Conservation (phyloP, 2,329 filamentous ascomycete species). For the Aspergillus hortae region DNA sequence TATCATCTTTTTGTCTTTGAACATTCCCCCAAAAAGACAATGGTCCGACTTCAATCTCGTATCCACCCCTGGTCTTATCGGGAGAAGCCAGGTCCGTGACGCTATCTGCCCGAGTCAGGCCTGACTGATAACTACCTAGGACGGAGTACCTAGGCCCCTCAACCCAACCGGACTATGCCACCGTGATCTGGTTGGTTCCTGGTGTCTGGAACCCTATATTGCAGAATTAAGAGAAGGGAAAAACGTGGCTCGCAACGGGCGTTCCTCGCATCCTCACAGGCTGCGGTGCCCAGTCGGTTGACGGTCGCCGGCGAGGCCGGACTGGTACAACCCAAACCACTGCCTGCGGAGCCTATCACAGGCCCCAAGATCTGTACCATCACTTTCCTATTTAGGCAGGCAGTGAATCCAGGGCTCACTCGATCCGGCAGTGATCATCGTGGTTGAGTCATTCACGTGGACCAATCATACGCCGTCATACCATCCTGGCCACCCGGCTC, state of each 20-base stretch:
- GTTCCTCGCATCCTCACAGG: not conserved
- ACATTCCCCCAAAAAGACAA: too few relatives aligned
- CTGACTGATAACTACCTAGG: not conserved
- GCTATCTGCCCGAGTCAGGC: too few relatives aligned
- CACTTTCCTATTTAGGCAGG: constrained; percentile 8
- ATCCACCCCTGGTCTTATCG: not conserved
- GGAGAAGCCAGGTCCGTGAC: too few relatives aligned
- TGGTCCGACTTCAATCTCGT: not conserved
- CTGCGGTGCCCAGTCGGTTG: not conserved
- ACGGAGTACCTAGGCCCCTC: too few relatives aligned
- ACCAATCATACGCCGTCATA: not conserved
- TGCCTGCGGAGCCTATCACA: not conserved
- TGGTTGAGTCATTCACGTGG: constrained; percentile 12
- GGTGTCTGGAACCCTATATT: constrained; percentile 2
- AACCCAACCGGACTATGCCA: not conserved
- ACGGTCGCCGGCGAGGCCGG: not conserved
- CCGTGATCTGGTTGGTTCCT: not conserved
- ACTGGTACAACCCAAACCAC: not conserved
- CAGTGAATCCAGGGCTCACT: constrained; percentile 2
- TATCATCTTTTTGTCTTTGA: too few relatives aligned
- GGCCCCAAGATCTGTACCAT: not conserved
- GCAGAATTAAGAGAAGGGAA: not conserved
- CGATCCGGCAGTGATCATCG: constrained; percentile 12
- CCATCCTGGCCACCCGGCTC: constrained; percentile 11
- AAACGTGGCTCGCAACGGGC: constrained; percentile 8